Evolutionary conservation across 306 rosid genomes (phyloP).

Genomic region (Dicorynia guianensis): DNA sequence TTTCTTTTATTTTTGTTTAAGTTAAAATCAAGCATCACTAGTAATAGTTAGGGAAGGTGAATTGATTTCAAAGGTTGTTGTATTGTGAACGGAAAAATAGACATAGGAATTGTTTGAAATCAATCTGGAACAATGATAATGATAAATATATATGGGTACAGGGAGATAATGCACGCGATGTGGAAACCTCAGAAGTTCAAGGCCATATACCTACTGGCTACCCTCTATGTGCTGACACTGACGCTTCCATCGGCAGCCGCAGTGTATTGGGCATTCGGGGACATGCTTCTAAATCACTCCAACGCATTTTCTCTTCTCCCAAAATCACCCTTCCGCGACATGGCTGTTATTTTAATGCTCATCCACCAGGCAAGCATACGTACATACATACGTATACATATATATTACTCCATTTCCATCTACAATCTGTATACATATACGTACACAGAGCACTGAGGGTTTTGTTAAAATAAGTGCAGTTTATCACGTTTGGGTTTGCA

Average conservation of each 20-base stretch:
- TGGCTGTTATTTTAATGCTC: constrained; percentile 81
- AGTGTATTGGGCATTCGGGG: constrained; percentile 92
- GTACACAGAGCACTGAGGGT: background rate
- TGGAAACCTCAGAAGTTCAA: constrained; percentile 91
- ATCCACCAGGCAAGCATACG: constrained; percentile 70
- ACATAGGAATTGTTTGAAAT: background rate
- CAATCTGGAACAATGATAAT: background rate
- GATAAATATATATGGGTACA: constrained; percentile 30
- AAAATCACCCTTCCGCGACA: constrained; percentile 67
- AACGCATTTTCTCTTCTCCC: constrained; percentile 87
- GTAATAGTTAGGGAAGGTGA: no score
- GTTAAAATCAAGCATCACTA: no score
- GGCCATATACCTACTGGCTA: constrained; percentile 72
- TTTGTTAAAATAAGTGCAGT: constrained; percentile 43
- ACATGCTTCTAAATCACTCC: constrained; percentile 79
- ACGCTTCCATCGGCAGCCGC: constrained; percentile 85
- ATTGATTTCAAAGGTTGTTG: no score
- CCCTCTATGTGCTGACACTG: constrained; percentile 75
- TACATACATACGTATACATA: background rate
- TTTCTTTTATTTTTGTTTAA: no score
- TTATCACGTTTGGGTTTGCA: constrained; percentile 87
- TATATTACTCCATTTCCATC: background rate
- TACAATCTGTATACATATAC: background rate
- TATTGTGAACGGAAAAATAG: no score
- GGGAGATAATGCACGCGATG: constrained; percentile 91